A percentile compares a stretch with the other conserved stretches of the same genome.
phyloP scores from a whole-genome alignment of 805 yeast genomes.

The Grigorovia humatica region DNA sequence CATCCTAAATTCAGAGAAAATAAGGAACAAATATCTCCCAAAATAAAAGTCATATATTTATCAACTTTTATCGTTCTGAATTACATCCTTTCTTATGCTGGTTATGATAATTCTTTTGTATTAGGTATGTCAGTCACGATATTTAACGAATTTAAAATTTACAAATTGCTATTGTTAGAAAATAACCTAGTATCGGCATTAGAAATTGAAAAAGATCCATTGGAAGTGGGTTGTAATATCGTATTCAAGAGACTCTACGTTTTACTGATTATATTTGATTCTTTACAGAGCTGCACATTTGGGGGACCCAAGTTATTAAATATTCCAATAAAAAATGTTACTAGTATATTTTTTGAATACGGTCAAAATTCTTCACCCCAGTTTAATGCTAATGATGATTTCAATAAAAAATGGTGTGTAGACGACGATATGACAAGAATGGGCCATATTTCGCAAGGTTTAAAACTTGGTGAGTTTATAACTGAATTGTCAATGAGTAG shows the following conservation, averaged over 20 bases:
- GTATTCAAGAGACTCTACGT: constrained; percentile 37
- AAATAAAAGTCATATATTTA: constrained; percentile 28
- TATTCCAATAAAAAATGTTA: constrained; percentile 16
- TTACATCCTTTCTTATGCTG: constrained; percentile 48
- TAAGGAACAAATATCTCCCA: constrained; percentile 21
- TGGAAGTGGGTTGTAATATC: constrained; percentile 24
- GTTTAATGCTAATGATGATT: background rate
- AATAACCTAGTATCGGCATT: constrained; percentile 4
- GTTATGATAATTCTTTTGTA: constrained; percentile 49
- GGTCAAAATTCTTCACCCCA: background rate
- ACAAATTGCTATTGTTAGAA: constrained; percentile 26
- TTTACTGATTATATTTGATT: constrained; percentile 39
- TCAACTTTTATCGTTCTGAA: constrained; percentile 37
- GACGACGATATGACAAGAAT: constrained; percentile 18
- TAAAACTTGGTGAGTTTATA: constrained; percentile 20
- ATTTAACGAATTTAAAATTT: constrained; percentile 48
- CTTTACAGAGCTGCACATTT: constrained; percentile 41
- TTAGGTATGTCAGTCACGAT: constrained; percentile 43
- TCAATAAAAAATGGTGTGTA: constrained; percentile 20
- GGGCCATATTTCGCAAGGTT: constrained; percentile 15
- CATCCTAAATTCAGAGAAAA: constrained; percentile 25
- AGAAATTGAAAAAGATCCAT: constrained; percentile 14
- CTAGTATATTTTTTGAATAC: constrained; percentile 9
- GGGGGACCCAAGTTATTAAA: constrained; percentile 35
- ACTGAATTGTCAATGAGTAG: constrained; percentile 18